Evolutionary conservation across 2,329 filamentous ascomycete genomes (phyloP).

Genomic region (Curvularia hawaiiensis): DNA sequence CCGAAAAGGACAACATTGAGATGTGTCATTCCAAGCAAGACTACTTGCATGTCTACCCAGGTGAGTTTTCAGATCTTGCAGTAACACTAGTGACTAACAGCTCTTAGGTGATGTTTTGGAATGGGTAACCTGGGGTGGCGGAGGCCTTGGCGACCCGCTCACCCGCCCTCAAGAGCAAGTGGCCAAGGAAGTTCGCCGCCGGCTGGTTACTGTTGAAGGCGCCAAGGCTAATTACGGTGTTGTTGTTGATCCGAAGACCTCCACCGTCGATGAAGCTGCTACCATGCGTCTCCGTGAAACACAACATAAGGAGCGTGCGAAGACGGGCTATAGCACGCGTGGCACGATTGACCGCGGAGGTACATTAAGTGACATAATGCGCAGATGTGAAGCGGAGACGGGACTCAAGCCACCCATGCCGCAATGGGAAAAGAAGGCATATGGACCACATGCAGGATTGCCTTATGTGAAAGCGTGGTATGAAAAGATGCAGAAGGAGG

Average conservation of each 20-base stretch:
- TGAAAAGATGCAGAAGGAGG: slow-evolving; percentile 41
- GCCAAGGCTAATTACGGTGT: slow-evolving; percentile 54
- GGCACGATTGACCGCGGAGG: slow-evolving; percentile 53
- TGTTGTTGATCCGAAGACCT: slow-evolving; percentile 46
- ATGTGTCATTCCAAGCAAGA: slow-evolving; percentile 56
- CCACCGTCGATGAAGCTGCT: slow-evolving; percentile 43
- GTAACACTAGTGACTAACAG: not conserved
- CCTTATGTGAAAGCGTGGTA: slow-evolving; percentile 55
- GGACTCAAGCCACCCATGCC: slow-evolving; percentile 50
- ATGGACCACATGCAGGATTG: slow-evolving; percentile 53
- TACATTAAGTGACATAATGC: slow-evolving; percentile 47
- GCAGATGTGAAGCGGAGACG: slow-evolving; percentile 49
- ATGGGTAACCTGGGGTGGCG: slow-evolving; percentile 58
- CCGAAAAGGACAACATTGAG: slow-evolving; percentile 43
- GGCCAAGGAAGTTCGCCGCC: slow-evolving; percentile 53
- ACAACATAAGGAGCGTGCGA: slow-evolving; percentile 35
- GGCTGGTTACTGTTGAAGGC: slow-evolving; percentile 52
- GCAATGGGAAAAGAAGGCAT: slow-evolving; percentile 53
- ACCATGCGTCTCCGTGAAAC: slow-evolving; percentile 45
- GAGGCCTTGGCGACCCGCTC: slow-evolving; percentile 55
- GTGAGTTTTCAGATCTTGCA: slow-evolving; percentile 18
- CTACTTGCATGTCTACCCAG: slow-evolving; percentile 52
- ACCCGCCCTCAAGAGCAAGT: slow-evolving; percentile 52
- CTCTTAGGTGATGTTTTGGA: slow-evolving; percentile 53
- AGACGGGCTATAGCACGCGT: slow-evolving; percentile 21